Percentiles rank a stretch among this genome's conserved stretches.
These are phyloP conservation scores for Vigna mungo DNA, from an alignment of 306 rosid genomes.

Conservation along the genomic window DNA sequence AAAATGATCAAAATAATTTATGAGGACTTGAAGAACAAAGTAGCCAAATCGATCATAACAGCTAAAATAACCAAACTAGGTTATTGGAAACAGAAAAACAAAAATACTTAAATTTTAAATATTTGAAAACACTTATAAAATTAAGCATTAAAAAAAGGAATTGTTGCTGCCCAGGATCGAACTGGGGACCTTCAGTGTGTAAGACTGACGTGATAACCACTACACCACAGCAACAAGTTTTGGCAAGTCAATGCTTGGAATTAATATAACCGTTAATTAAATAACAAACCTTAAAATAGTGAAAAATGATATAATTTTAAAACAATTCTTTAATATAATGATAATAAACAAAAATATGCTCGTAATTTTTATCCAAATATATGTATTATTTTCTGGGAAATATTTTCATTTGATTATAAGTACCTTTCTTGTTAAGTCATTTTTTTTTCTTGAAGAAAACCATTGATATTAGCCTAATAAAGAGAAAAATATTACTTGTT, in stretches of 20 bases:
- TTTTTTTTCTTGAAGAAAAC: background rate
- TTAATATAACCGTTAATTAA: too few species aligned
- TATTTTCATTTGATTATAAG: background rate
- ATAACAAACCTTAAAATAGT: background rate
- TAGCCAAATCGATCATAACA: too few species aligned
- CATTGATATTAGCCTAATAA: background rate
- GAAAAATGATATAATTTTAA: background rate
- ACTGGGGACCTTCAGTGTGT: conserved; percentile 58
- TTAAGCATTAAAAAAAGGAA: too few species aligned
- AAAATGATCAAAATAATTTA: too few species aligned
- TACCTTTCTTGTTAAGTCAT: background rate
- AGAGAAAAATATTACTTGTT: background rate
- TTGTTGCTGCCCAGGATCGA: conserved; percentile 59
- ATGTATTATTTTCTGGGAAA: background rate
- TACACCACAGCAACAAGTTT: conserved; percentile 54
- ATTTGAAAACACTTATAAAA: too few species aligned
- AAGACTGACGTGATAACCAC: conserved; percentile 59
- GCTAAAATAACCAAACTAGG: too few species aligned
- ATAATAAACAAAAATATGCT: too few species aligned
- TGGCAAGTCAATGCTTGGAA: too few species aligned
- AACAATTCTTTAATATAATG: background rate
- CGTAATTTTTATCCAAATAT: background rate
- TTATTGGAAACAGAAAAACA: too few species aligned
- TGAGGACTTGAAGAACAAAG: too few species aligned
- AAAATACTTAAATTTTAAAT: too few species aligned